Percentiles rank a stretch among this genome's conserved stretches.
Evolutionary conservation across 2,329 filamentous ascomycete genomes (phyloP).

Genomic region (Cladophialophora chaetospira): DNA sequence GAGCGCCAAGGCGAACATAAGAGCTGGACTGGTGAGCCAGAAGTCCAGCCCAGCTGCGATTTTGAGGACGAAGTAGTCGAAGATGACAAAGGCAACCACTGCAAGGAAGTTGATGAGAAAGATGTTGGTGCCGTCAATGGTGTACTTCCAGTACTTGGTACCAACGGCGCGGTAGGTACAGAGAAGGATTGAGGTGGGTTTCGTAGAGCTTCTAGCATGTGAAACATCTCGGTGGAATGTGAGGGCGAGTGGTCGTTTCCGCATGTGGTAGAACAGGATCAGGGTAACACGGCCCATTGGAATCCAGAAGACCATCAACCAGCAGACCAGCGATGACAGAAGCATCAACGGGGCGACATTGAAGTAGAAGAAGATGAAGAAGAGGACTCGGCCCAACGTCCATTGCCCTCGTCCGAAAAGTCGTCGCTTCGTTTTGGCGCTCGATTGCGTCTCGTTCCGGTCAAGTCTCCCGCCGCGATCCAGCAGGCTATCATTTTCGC

Average conservation of each 20-base stretch:
- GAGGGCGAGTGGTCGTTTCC: conserved; percentile 86
- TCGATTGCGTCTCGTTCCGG: conserved; percentile 43
- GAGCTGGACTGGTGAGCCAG: conserved; percentile 76
- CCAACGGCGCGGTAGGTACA: conserved; percentile 97
- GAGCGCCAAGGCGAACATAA: conserved; percentile 81
- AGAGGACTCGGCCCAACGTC: conserved; percentile 91
- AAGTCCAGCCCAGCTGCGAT: conserved; percentile 68
- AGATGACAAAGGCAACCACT: conserved; percentile 89
- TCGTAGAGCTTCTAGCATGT: conserved; percentile 69
- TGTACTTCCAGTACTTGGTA: conserved; percentile 98
- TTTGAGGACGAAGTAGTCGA: conserved; percentile 83
- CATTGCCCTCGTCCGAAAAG: conserved; percentile 94
- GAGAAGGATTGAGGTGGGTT: conserved; percentile 80
- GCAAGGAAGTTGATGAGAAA: conserved; percentile 97
- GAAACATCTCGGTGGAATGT: conserved; percentile 87
- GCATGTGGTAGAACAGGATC: conserved; percentile 85
- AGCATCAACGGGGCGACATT: conserved; percentile 84
- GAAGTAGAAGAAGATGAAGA: conserved; percentile 95
- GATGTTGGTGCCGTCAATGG: conserved; percentile 96
- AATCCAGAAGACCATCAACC: conserved; percentile 96
- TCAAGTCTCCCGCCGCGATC: conserved; percentile 63
- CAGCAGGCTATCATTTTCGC: conserved; percentile 87
- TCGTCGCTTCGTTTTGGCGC: conserved; percentile 67
- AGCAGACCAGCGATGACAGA: conserved; percentile 83
- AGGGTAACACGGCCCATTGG: conserved; percentile 97